Evolutionary conservation across 352 stramenopile species (phyloP).

Genomic region (Pythium folliculosum): DNA sequence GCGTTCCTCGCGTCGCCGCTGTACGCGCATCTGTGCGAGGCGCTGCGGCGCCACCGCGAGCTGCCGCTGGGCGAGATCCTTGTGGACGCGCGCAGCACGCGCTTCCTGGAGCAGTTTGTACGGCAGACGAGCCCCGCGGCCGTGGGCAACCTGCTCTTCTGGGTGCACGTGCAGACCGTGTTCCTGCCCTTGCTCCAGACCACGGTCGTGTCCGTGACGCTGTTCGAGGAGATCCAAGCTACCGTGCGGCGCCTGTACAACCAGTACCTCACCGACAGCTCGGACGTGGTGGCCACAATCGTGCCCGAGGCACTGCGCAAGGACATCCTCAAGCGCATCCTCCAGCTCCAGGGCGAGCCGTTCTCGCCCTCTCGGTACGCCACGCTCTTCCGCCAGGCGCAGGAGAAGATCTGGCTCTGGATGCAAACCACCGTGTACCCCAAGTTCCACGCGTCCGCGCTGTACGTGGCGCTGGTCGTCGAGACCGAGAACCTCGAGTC

Average conservation of each 20-base stretch:
- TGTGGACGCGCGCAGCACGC: slow-evolving; percentile 52
- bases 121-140: slow-evolving; percentile 27
- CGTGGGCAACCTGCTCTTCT: slow-evolving; percentile 69
- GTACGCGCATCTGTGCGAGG: slow-evolving; percentile 57
- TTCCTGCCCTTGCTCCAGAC: slow-evolving; percentile 74
- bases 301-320: slow-evolving; percentile 57
- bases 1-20: slow-evolving; percentile 47
- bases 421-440: slow-evolving; percentile 63
- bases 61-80: slow-evolving; percentile 68
- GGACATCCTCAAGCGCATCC: slow-evolving; percentile 64
- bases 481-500: slow-evolving; percentile 73
- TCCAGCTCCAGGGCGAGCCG: slow-evolving; percentile 70
- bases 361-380: slow-evolving; percentile 75
- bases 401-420: slow-evolving; percentile 77
- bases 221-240: slow-evolving; percentile 73
- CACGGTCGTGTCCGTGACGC: slow-evolving; percentile 58
- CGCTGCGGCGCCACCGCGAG: slow-evolving; percentile 51
- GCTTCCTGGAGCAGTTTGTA: slow-evolving; percentile 58
- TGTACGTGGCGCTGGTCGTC: slow-evolving; percentile 71
- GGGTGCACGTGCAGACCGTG: slow-evolving; percentile 69
- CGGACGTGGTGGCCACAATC: slow-evolving; percentile 31
- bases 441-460: slow-evolving; percentile 53
- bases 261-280: slow-evolving; percentile 50
- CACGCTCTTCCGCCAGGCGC: slow-evolving; percentile 64
- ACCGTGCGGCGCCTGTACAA: slow-evolving; percentile 72